Evolutionary conservation across 208 protist genomes (phyloP).

Genomic region (Leishmania tarentolae): DNA sequence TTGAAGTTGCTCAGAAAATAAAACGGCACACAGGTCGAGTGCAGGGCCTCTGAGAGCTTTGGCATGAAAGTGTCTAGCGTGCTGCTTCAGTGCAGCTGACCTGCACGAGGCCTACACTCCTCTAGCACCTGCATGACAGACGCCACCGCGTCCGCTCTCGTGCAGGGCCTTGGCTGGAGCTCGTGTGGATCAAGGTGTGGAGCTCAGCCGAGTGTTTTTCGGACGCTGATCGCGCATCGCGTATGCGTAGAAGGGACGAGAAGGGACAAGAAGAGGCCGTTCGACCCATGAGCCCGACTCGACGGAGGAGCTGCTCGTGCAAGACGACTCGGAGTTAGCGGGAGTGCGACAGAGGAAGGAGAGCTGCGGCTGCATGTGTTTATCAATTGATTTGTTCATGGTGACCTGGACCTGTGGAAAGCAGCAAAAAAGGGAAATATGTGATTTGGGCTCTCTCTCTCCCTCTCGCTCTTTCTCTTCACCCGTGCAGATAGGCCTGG

Average conservation of each 20-base stretch:
- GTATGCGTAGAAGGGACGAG: neutral
- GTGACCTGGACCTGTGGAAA: too few relatives aligned
- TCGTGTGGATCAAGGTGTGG: neutral
- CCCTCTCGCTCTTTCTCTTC: neutral
- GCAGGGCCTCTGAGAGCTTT: neutral
- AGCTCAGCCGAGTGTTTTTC: neutral
- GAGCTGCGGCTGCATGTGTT: too few relatives aligned
- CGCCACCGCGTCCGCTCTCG: neutral
- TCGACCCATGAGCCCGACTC: neutral
- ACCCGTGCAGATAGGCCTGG: too few relatives aligned
- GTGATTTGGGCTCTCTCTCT: too few relatives aligned
- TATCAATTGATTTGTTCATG: too few relatives aligned
- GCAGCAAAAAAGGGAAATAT: neutral
- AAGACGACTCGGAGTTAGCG: too few relatives aligned
- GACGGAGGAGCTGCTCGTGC: too few relatives aligned
- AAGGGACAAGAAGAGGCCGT: neutral
- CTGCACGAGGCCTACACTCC: neutral
- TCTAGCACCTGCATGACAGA: neutral
- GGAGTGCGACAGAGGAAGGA: too few relatives aligned
- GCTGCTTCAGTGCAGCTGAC: neutral
- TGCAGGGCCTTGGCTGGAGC: neutral
- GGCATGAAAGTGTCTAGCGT: neutral
- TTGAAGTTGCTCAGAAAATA: neutral
- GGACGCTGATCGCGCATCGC: neutral
- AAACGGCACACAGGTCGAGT: neutral